A percentile compares a stretch with the other conserved stretches of the same genome.
Evolutionary conservation across 1,139 yeast species (phyloP).

Genomic region (Debaryomyces sp.): DNA sequence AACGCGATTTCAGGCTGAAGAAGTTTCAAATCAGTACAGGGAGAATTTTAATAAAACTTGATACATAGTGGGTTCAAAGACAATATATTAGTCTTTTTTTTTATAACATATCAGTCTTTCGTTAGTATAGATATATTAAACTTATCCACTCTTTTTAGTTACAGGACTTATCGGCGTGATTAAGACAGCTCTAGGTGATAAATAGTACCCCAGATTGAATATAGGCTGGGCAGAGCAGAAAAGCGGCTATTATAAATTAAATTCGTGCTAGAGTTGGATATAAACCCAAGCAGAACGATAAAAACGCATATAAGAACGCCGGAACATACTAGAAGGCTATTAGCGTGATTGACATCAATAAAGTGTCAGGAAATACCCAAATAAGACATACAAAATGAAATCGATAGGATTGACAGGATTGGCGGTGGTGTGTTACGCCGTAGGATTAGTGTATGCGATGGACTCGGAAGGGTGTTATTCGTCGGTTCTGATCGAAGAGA

Average conservation of each 20-base stretch:
- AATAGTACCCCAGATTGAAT: background rate
- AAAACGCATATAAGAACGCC: background rate
- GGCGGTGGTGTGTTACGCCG: background rate
- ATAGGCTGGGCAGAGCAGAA: background rate
- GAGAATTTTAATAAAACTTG: conserved; percentile 7
- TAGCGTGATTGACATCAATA: background rate
- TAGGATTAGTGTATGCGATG: background rate
- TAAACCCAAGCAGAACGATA: background rate
- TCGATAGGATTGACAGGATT: conserved; percentile 1
- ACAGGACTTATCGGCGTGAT: background rate
- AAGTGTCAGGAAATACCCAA: background rate
- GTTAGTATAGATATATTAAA: conserved; percentile 3
- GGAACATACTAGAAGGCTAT: background rate
- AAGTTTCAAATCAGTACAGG: conserved; percentile 5
- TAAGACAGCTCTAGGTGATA: background rate
- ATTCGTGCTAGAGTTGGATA: background rate
- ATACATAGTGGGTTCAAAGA: conserved; percentile 1
- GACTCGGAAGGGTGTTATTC: conserved; percentile 26
- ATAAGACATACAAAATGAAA: background rate
- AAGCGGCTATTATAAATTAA: background rate
- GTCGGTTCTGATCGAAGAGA: conserved; percentile 29
- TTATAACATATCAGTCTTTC: conserved; percentile 5
- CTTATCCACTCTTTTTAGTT: conserved; percentile 1
- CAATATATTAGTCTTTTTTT: background rate
- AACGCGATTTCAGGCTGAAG: conserved; percentile 5